Evolutionary conservation across 371 early-diverging fungal species (phyloP).

Genomic region (Circinella umbellata): DNA sequence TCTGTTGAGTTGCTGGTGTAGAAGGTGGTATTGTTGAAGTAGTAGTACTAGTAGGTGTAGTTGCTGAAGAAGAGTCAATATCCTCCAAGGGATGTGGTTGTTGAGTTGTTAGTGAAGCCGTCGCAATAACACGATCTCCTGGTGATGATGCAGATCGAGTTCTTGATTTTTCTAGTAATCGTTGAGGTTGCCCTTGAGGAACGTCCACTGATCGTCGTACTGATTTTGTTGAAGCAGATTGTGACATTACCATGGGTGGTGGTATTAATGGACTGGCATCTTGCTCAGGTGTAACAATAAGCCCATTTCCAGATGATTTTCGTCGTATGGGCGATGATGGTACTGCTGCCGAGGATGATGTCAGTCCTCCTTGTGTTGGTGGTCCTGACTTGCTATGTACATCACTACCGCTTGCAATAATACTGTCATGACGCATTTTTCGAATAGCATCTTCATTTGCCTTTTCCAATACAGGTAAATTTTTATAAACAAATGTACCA

Average conservation of each 20-base stretch:
- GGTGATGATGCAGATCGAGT: constrained; percentile 19
- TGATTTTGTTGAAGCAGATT: constrained; percentile 6
- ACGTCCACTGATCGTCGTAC: constrained; percentile 1
- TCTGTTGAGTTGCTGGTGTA: not conserved
- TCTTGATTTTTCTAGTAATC: not conserved
- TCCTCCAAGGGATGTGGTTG: constrained; percentile 4
- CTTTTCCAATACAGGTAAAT: constrained; percentile 85
- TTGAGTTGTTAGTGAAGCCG: not conserved
- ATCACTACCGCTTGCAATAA: constrained; percentile 28
- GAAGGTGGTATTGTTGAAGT: not conserved
- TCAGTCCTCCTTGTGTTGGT: not conserved
- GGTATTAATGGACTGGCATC: not conserved
- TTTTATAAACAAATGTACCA: constrained; percentile 93
- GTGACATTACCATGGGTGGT: constrained; percentile 5
- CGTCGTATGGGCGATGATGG: not conserved
- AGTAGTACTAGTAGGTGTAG: not conserved
- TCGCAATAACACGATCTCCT: constrained; percentile 4
- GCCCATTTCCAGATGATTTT: not conserved
- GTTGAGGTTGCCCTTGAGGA: not conserved
- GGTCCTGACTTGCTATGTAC: not conserved
- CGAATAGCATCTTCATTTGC: constrained; percentile 85
- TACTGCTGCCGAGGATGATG: too few relatives aligned
- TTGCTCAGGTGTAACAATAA: not conserved
- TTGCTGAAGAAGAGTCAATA: not conserved
- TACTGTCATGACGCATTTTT: constrained; percentile 62